Evolutionary conservation across 169 alveolate species (phyloP), one percentile per base, ranked within the genome.

Genomic region (Plasmodium vinckei): DNA sequence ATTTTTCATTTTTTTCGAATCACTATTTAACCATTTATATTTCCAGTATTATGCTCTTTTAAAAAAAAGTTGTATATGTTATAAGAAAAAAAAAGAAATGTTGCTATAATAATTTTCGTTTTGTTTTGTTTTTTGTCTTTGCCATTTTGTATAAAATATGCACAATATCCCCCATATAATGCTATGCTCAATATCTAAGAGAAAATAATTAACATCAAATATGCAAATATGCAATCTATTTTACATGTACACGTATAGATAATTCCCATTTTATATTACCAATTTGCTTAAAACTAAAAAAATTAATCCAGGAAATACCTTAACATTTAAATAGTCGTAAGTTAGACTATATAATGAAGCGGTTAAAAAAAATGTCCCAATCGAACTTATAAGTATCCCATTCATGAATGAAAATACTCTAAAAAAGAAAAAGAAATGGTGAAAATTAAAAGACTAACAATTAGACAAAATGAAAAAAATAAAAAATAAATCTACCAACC

Each of bases 331-430:
- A 19, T 73, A 33, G 6, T 0, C 12, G 6, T 60, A 65, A 53
- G 63, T 19, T 13, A 60, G 56, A 33, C 88, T 53, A 10, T 73
- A 73, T 21, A 65, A 17, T 39, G 44, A 73, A 61, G 42, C 27
- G 61, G 46, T 57, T n/a, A 73, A 63, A 33, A 47, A 23, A 19
- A 61, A 27, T 15, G 88, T 44, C 33, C 88, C 88, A 12, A 65
- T 54, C 15, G 27, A 47, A 68, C 88, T 73, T 19, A 73, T 39
- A 5, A 68, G 25, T 42, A 65, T n/a, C 15, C 75, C 73, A 46
- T 73, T 73, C 44, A 60, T 15, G 23, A 73, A 73, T 13, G 88
- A 44, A 63, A 73, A 73, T 33, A 61, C 88, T 68, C 88, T 73
- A 23, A 69, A 53, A 10, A 13, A 23, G 17, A 69, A 46, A 69